Evolutionary conservation across 2,329 filamentous ascomycete species (phyloP), one percentile per base, ranked within the genome.

Genomic region (Phoma herbarum): DNA sequence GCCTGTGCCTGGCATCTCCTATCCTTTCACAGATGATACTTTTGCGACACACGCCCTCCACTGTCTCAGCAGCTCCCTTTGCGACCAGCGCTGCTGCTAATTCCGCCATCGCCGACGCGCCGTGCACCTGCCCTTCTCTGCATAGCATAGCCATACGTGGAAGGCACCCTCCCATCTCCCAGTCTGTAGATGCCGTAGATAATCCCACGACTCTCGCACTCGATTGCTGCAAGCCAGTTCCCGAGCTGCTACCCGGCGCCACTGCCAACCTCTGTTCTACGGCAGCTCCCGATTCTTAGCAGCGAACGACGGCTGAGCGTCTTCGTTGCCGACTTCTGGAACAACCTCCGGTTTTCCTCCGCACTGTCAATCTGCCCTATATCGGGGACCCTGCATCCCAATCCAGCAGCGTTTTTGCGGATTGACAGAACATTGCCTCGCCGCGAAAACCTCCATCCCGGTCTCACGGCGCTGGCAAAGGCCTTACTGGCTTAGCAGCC

Each of bases 1-100:
- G 56, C 56, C 56, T 59, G 56, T 59, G 56, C 56, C 56, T 59
- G 23, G 39, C 56, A 54, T 59, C 56, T 59, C 56, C 56, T 59
- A 31, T 59, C 50, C 50, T 41, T 39, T 49, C 28, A 37, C 44
- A 45, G 39, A 53, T 46, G 50, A 50, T 35, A 50, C 45, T 50
- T 31, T 37, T 50, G 56, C 56, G 45, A 54, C 59, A 52, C 43
- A 39, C 54, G 25, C 35, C 50, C 35, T 60, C 45, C 25, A 45
- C 26, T 59, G 45, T 59, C 50, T 54, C 56, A 53, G 56, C 56
- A 59, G 56, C 56, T 53, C 56, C 52, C 58, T 54, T 57, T 47
- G 62, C 52, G 42, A 46, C 44, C 42, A 42, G 37, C 44, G 56
- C 56, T 53, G 55, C 55, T 48, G 51, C 57, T 33, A 50, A 42